Conservation (phyloP, 345 rosid genomes). For the Moricandia moricandioides region DNA sequence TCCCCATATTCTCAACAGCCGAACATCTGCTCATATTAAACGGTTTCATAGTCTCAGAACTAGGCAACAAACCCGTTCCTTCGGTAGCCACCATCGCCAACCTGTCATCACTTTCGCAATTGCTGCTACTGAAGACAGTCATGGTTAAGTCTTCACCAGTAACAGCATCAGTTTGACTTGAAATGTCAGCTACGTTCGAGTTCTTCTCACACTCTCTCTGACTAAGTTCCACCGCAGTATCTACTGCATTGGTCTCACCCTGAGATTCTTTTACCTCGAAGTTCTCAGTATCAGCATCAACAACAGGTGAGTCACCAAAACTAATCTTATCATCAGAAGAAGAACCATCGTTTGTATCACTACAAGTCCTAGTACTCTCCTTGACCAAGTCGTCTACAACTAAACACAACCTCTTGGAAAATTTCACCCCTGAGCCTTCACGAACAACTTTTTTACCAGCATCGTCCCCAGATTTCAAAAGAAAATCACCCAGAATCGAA, state of each 20-base stretch:
- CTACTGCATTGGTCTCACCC: constrained; percentile 30
- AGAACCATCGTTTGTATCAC: constrained; percentile 27
- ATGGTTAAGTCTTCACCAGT: constrained; percentile 26
- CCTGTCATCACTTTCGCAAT: constrained; percentile 40
- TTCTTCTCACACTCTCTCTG: constrained; percentile 43
- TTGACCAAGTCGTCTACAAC: constrained; percentile 51
- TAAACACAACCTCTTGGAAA: constrained; percentile 45
- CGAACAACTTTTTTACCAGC: constrained; percentile 22
- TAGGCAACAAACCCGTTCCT: constrained; percentile 34
- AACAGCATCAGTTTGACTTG: constrained; percentile 22
- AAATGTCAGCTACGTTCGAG: constrained; percentile 17
- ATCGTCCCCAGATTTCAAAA: constrained; percentile 42
- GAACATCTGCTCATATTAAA: constrained; percentile 58
- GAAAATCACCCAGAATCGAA: constrained; percentile 39
- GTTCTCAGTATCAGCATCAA: constrained; percentile 25
- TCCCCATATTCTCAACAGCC: constrained; percentile 33
- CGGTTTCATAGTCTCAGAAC: constrained; percentile 42
- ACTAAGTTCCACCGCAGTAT: constrained; percentile 22
- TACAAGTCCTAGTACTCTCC: constrained; percentile 39
- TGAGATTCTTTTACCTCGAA: constrained; percentile 34
- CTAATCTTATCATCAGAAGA: constrained; percentile 22
- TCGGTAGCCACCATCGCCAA: constrained; percentile 34
- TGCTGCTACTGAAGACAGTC: constrained; percentile 31
- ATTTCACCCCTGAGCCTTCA: constrained; percentile 35
- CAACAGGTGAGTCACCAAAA: constrained; percentile 3